Evolutionary conservation across 768 basidiomycete species (phyloP).

Genomic region (Phanerodontia chrysosporium): DNA sequence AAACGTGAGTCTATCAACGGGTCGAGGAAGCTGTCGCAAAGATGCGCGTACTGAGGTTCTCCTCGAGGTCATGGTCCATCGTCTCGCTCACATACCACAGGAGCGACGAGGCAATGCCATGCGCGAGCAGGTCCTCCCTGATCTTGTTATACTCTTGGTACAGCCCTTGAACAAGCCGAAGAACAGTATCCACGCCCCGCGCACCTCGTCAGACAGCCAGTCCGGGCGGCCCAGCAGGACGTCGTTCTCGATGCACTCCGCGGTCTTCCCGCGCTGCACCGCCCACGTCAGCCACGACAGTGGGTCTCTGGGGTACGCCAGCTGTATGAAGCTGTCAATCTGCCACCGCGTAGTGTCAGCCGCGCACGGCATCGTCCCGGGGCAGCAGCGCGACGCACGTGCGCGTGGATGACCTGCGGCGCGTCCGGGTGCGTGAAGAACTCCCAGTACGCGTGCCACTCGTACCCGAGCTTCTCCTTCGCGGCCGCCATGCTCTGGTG

Average conservation of each 20-base stretch:
- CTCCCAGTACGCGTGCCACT: slow-evolving; percentile 8
- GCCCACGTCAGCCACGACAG: slow-evolving; percentile 27
- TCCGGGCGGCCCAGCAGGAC: slow-evolving; percentile 70
- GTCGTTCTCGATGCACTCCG: slow-evolving; percentile 74
- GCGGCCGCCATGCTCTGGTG: slow-evolving; percentile 17
- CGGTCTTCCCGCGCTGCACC: slow-evolving; percentile 79
- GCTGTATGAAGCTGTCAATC: slow-evolving; percentile 80
- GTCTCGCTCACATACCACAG: background rate
- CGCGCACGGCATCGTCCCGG: no score
- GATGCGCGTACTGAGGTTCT: background rate
- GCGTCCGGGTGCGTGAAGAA: slow-evolving; percentile 2
- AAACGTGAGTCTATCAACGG: no score
- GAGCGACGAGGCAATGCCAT: background rate
- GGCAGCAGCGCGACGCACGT: slow-evolving; percentile 53
- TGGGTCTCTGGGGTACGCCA: slow-evolving; percentile 31
- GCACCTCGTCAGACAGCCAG: slow-evolving; percentile 14
- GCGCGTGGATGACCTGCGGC: background rate
- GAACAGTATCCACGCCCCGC: background rate
- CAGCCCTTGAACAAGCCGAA: background rate
- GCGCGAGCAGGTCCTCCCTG: background rate
- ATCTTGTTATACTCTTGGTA: background rate
- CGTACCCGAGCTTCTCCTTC: slow-evolving; percentile 23
- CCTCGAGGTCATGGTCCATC: background rate
- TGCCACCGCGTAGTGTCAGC: no score
- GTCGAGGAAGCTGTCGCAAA: background rate